Percentiles rank a stretch among this genome's conserved stretches.
These are phyloP conservation scores for Aspergillus alliaceus DNA, from an alignment of 2,329 filamentous ascomycete species.

Conservation along the genomic window DNA sequence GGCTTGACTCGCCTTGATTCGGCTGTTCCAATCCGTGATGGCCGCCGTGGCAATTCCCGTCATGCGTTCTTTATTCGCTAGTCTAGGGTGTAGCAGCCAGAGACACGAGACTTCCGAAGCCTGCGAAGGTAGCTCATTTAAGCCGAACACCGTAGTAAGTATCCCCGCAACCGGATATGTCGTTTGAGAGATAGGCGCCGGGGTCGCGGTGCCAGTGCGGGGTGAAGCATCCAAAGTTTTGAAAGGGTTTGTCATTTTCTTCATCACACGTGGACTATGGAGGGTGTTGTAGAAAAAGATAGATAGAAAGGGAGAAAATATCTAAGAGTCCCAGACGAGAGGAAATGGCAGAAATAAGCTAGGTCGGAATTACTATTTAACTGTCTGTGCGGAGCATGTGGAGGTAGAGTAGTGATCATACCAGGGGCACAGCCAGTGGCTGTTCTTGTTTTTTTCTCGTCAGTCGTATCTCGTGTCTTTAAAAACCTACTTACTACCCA, in stretches of 20 bases:
- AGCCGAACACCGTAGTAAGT: conserved; percentile 75
- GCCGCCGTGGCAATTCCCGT: conserved; percentile 67
- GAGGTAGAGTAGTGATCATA: too few relatives aligned
- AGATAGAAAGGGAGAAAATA: too few relatives aligned
- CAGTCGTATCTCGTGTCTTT: too few relatives aligned
- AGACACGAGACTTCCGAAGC: conserved; percentile 67
- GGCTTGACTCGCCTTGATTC: conserved; percentile 30
- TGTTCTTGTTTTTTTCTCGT: too few relatives aligned
- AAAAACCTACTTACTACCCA: too few relatives aligned
- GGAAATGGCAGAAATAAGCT: too few relatives aligned
- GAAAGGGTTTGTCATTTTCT: conserved; percentile 36
- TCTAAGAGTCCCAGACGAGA: too few relatives aligned
- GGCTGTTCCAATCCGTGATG: conserved; percentile 67
- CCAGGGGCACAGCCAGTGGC: too few relatives aligned
- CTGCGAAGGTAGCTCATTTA: conserved; percentile 66
- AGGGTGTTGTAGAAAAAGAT: too few relatives aligned
- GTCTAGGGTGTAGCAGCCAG: conserved; percentile 87
- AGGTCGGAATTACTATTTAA: too few relatives aligned
- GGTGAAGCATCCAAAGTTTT: conserved; percentile 31
- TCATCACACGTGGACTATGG: too few relatives aligned
- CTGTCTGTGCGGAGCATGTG: too few relatives aligned
- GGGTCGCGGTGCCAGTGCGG: conserved; percentile 25
- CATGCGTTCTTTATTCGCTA: conserved; percentile 72
- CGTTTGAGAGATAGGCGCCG: conserved; percentile 57
- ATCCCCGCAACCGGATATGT: conserved; percentile 76